Evolutionary conservation across 2,329 filamentous ascomycete genomes (phyloP).

Genomic region (Leptographium galeiforme): DNA sequence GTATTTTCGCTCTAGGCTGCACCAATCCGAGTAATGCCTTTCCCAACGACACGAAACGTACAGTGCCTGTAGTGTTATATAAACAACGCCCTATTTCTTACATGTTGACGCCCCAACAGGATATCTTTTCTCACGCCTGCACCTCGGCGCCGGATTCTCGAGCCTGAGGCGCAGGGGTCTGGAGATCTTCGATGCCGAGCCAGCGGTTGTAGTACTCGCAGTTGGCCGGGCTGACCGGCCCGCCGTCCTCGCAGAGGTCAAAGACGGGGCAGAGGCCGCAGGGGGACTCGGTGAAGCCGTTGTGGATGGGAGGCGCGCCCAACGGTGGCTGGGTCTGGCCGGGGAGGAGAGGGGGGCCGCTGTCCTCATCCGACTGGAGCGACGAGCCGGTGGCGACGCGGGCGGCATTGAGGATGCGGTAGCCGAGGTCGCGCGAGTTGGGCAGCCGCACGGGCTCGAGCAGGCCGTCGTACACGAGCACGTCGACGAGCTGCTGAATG

Average conservation of each 20-base stretch:
- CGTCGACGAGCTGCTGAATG: slow-evolving; percentile 73
- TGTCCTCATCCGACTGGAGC: slow-evolving; percentile 15
- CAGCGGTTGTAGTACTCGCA: slow-evolving; percentile 88
- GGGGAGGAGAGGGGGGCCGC: slow-evolving; percentile 1
- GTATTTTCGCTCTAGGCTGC: too few species aligned
- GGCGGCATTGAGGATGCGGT: slow-evolving; percentile 36
- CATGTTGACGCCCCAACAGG: too few species aligned
- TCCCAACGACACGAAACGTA: too few species aligned
- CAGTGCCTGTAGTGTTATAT: neutral
- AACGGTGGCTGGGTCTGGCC: slow-evolving; percentile 10
- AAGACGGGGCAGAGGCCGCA: slow-evolving; percentile 91
- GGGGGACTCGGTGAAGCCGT: slow-evolving; percentile 75
- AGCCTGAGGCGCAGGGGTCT: slow-evolving; percentile 4
- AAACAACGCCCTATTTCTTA: neutral
- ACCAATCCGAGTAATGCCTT: too few species aligned
- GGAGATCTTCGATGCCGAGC: slow-evolving; percentile 39
- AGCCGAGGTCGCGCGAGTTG: slow-evolving; percentile 31
- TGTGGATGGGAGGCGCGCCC: slow-evolving; percentile 34
- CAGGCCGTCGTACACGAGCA: slow-evolving; percentile 78
- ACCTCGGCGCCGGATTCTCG: neutral
- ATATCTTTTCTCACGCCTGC: neutral
- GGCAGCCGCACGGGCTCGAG: slow-evolving; percentile 47
- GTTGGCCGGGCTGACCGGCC: slow-evolving; percentile 76
- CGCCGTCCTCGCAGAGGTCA: slow-evolving; percentile 79
- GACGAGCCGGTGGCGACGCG: slow-evolving; percentile 24